Evolutionary conservation across 768 basidiomycete species (phyloP).

Genomic region (Amanita inopinata): DNA sequence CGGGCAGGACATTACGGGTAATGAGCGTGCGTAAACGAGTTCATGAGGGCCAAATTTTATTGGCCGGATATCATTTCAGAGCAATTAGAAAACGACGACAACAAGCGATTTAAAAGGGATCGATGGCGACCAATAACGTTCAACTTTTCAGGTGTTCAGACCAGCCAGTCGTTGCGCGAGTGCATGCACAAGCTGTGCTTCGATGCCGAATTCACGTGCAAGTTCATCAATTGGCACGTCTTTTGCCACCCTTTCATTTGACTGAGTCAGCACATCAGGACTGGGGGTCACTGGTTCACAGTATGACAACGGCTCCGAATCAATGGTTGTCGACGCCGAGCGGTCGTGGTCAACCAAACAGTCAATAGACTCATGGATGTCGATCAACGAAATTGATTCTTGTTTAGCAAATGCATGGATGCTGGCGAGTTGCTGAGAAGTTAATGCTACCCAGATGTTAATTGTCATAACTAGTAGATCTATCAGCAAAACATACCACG

Average conservation of each 20-base stretch:
- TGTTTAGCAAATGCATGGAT: conserved; percentile 8
- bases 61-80: conserved; percentile 1
- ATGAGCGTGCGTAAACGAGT: conserved; percentile 6
- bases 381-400: conserved; percentile 9
- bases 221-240: conserved; percentile 28
- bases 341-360: conserved; percentile 3
- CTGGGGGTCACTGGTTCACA: conserved; percentile 11
- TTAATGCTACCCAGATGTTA: conserved; percentile 39
- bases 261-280: conserved; percentile 7
- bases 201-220: conserved; percentile 71
- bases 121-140: neutral
- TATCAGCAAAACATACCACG: conserved; percentile 32
- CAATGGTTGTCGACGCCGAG: conserved; percentile 6
- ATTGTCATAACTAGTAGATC: neutral
- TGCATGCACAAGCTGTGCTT: conserved; percentile 56
- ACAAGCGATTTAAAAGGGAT: neutral
- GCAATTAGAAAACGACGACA: neutral
- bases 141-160: conserved; percentile 9
- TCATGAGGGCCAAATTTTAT: neutral
- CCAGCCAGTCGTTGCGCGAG: conserved; percentile 48
- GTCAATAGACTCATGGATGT: neutral
- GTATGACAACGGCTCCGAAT: conserved; percentile 9
- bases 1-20: neutral
- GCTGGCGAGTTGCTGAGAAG: conserved; percentile 40
- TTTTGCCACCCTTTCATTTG: neutral